Evolutionary conservation across 257 asterid genomes (phyloP), one percentile per base, ranked within the genome.

Genomic region (Scutellaria galericulata): DNA sequence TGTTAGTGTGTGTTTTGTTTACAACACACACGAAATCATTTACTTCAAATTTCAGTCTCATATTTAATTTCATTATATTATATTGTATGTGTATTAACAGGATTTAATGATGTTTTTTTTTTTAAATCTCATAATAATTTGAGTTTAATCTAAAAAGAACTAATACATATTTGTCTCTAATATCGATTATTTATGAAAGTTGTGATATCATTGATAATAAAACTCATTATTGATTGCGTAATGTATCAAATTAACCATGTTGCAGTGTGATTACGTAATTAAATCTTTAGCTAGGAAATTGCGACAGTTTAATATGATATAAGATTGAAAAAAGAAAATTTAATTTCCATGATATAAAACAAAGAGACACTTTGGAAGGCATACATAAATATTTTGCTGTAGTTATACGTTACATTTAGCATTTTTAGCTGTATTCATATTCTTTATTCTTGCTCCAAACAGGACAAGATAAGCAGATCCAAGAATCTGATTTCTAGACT

Each of bases 401-500:
- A 58, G 37, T 64, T 74, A 60, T 71, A 70, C 71, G 79, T 48
- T 65, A 74, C 54, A 48, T 41, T 31, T 46, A 50, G 22, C 69
- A 58, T 46, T 67, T 61, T 74, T 47, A 79, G 71, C 72, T 52
- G 72, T 63, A 68, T 18, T 44, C 46, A 62, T 11, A 40, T 74
- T 68, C 39, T 74, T 68, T 68, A 68, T 63, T 68, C 46, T 13
- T 35, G 67, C 68, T 6, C 66, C 18, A 41, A 12, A 52, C 46
- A 40, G 73, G 71, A 55, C 67, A 65, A 58, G 6, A 70, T 66
- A 51, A 74, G 76, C 71, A 79, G 83, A 79, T 79, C 80, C 83
- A 75, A 75, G 74, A 75, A 64, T 79, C 64, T 62, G 50, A 40
- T 58, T 70, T 69, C 46, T 52, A 57, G 22, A 12, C 77, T 64